Evolutionary conservation across 352 stramenopile species (phyloP).

Genomic region (Globisporangium carolinianum): DNA sequence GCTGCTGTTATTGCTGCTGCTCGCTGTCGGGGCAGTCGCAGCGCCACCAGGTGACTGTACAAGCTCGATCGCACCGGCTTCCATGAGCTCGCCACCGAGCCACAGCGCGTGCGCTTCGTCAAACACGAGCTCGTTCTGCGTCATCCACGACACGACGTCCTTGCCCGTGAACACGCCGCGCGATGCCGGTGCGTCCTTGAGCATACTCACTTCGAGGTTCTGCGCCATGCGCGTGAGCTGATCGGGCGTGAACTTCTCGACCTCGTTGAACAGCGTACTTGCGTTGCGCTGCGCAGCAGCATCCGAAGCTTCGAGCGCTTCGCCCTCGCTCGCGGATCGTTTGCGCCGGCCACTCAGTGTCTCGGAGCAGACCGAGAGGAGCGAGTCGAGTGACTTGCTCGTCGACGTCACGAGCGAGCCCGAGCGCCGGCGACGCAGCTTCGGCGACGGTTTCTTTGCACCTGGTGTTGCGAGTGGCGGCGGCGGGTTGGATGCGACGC

Average conservation of each 20-base stretch:
- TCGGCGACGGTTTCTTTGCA: conserved; percentile 23
- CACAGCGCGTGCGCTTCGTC: conserved; percentile 62
- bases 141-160: conserved; percentile 70
- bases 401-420: conserved; percentile 57
- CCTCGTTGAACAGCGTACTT: conserved; percentile 32
- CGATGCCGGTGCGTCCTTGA: conserved; percentile 26
- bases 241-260: conserved; percentile 74
- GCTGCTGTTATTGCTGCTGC: conserved; percentile 9
- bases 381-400: conserved; percentile 60
- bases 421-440: conserved; percentile 34
- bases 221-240: conserved; percentile 73
- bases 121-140: conserved; percentile 66
- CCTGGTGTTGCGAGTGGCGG: conserved; percentile 17
- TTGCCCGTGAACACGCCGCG: conserved; percentile 54
- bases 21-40: not conserved
- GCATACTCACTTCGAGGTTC: conserved; percentile 61
- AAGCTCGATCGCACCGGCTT: conserved; percentile 42
- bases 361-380: conserved; percentile 52
- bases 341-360: conserved; percentile 38
- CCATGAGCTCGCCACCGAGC: conserved; percentile 68
- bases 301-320: conserved; percentile 17
- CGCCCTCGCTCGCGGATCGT: conserved; percentile 55
- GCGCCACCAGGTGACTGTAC: not conserved
- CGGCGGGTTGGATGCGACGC: conserved; percentile 50
- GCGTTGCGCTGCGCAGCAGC: conserved; percentile 15